Base-by-base conservation (phyloP, 306 rosid genomes). In the Heteromeles arbutifolia region DNA sequence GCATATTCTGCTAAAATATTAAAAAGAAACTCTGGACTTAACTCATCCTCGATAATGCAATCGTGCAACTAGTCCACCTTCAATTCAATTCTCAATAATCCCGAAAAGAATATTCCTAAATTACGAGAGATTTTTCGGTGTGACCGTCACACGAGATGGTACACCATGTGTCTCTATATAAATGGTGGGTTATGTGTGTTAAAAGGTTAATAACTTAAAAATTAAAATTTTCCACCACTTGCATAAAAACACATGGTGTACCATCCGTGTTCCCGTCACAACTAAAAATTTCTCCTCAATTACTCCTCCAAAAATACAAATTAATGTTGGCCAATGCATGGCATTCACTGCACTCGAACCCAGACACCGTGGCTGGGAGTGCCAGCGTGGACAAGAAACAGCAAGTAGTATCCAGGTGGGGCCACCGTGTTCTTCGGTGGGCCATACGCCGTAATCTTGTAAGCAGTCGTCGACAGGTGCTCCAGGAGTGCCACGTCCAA, bases 351-450 rank as follows among this genome's bases (percentile, higher is more conserved):
- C 57, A 92, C 84, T 56, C 81, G 87, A 62, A 88, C 87, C 97
- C 97, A 90, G 52, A 83, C 82, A 28, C 84, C 88, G 17, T 65
- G 67, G 65, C 93, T 86, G 2, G 96, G 97, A 45, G 90, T 31
- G 18, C 87, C 97, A 61, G 82, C 85, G 34, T 90, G 96, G 76
- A 92, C 88, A 21, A 92, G 4, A 65, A 74, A 85, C 2, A 92
- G 79, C 93, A 90, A 84, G 44, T 90, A 88, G 52, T 74, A 87
- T 3, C 97, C 96, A 17, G 93, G 93, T 73, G 96, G 96, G 8
- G 96, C 93, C 81, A 88, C 86, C 0, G 83, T 69, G n/a, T 74
- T 19, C 0, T 80, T 74, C 3, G 67, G 78, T 12, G 96, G 93
- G 67, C 89, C 96, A 25, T 62, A 77, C 1, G 81, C 84, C 34